Evolutionary conservation across 495 filamentous ascomycete species (phyloP).

Genomic region (Penicillium dipodomyicola): DNA sequence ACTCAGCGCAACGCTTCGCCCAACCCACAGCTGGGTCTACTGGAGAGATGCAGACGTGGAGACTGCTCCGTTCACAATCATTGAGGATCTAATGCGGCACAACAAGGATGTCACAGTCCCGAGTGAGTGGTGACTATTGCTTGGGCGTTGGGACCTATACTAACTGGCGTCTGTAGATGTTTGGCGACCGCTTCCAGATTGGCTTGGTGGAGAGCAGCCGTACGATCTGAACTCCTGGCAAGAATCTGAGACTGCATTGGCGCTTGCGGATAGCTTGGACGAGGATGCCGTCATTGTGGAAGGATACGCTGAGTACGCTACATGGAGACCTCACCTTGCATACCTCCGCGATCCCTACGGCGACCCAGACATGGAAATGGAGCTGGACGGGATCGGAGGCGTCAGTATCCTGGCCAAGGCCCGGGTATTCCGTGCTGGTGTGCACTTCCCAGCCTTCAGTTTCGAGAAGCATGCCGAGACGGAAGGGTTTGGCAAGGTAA

Average conservation of each 20-base stretch:
- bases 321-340: conserved; percentile 95
- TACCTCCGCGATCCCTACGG: conserved; percentile 97
- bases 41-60: conserved; percentile 99
- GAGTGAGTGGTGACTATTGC: conserved; percentile 63
- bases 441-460: conserved; percentile 97
- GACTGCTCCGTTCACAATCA: conserved; percentile 90
- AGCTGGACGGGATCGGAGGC: conserved; percentile 95
- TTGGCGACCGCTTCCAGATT: conserved; percentile 97
- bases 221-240: conserved; percentile 99
- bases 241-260: conserved; percentile 94
- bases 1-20: conserved; percentile 86
- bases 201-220: conserved; percentile 97
- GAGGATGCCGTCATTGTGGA: conserved; percentile 99
- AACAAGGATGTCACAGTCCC: conserved; percentile 99
- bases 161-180: conserved; percentile 63
- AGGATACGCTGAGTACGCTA: conserved; percentile 98
- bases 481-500: conserved; percentile 97
- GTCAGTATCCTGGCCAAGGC: conserved; percentile 98
- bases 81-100: conserved; percentile 98
- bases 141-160: not conserved
- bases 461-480: conserved; percentile 99
- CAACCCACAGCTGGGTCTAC: conserved; percentile 98
- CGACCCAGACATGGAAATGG: conserved; percentile 99
- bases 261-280: conserved; percentile 90
- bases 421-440: conserved; percentile 86